Percentiles rank a stretch among this genome's conserved stretches.
Evolutionary conservation across 2,329 filamentous ascomycete species (phyloP).

Genomic region (Xylaria sp.): DNA sequence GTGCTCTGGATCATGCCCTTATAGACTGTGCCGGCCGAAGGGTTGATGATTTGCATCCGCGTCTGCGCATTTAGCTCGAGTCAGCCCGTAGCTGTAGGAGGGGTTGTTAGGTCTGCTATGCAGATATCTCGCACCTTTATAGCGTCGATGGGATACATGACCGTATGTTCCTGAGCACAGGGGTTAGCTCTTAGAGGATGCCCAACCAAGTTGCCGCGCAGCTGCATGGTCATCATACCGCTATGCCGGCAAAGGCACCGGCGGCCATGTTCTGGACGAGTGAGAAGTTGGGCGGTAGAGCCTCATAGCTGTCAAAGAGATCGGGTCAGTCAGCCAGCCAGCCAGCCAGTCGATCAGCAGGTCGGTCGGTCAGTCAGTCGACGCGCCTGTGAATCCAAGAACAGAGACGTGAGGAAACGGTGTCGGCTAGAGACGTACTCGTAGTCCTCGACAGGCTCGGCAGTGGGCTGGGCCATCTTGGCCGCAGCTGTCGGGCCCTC

Average conservation of each 20-base stretch:
- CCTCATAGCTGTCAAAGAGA: conserved; percentile 76
- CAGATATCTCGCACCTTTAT: conserved; percentile 77
- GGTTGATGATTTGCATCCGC: conserved; percentile 95
- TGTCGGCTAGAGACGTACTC: conserved; percentile 62
- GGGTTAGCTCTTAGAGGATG: conserved; percentile 12
- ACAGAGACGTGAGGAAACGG: conserved; percentile 3
- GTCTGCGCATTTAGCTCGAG: conserved; percentile 68
- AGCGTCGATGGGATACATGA: conserved; percentile 98
- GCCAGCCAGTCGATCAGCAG: conserved; percentile 6
- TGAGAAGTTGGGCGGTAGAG: conserved; percentile 92
- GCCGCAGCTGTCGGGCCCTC: conserved; percentile 74
- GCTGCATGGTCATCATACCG: conserved; percentile 63
- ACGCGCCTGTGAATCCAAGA: not conserved
- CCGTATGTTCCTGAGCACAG: conserved; percentile 84
- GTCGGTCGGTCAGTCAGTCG: no score
- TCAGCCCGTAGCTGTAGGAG: conserved; percentile 31
- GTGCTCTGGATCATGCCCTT: conserved; percentile 92
- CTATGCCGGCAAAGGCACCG: conserved; percentile 95
- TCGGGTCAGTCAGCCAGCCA: conserved; percentile 13
- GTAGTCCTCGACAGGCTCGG: conserved; percentile 72
- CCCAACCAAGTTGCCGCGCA: not conserved
- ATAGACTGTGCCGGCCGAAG: conserved; percentile 82
- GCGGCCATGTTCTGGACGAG: conserved; percentile 94
- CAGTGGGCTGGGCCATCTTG: conserved; percentile 75
- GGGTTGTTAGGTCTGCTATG: conserved; percentile 35